Percentiles rank a stretch among this genome's conserved stretches.
Evolutionary conservation across 164 flowering plant species (phyloP).

Genomic region (Annona cherimola): DNA sequence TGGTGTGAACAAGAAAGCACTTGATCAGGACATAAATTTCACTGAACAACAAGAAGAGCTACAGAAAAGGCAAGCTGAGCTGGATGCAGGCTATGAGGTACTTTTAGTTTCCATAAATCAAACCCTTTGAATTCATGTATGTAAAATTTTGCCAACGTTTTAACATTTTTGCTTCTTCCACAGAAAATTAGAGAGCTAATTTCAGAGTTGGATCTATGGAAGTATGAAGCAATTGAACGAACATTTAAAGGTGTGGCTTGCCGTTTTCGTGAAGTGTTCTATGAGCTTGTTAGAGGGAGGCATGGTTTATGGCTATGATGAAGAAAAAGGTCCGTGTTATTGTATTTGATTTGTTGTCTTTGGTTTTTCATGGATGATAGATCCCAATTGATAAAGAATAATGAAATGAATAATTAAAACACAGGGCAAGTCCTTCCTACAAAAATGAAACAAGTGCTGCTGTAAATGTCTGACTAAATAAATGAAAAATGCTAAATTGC

Average conservation of each 20-base stretch:
- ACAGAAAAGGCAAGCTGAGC: slow-evolving; percentile 92
- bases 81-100: slow-evolving; percentile 98
- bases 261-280: slow-evolving; percentile 91
- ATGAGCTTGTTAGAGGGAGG: slow-evolving; percentile 94
- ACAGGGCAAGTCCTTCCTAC: no score
- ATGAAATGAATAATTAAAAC: no score
- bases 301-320: slow-evolving; percentile 95
- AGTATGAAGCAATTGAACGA: slow-evolving; percentile 98
- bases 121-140: background rate
- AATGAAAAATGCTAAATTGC: no score
- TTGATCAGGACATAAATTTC: slow-evolving; percentile 93
- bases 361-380: no score
- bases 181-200: slow-evolving; percentile 95
- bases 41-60: slow-evolving; percentile 97
- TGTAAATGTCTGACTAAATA: no score
- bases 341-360: background rate
- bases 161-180: slow-evolving; percentile 10
- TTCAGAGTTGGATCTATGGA: slow-evolving; percentile 81
- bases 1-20: slow-evolving; percentile 97
- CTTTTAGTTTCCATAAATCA: background rate
- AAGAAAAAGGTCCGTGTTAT: slow-evolving; percentile 72
- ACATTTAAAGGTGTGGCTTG: slow-evolving; percentile 98
- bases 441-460: no score
- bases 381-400: no score
- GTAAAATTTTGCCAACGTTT: background rate